Conservation (phyloP, 2,329 filamentous ascomycete species). For the Mariannaea sp. region DNA sequence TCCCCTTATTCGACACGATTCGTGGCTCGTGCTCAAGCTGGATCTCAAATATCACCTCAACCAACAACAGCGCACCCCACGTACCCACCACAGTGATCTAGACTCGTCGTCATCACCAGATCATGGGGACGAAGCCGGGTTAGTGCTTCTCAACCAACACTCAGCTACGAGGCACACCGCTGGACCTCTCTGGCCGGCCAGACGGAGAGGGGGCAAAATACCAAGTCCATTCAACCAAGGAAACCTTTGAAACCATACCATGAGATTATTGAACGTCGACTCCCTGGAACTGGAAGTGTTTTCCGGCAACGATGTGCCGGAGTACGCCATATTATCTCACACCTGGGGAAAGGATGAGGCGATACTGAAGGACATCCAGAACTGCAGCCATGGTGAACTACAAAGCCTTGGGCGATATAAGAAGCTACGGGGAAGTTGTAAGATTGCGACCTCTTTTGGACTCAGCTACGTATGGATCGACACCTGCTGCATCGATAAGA, state of each 20-base stretch:
- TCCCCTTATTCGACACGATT: not conserved
- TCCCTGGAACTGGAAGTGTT: constrained; percentile 31
- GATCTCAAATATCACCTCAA: not conserved
- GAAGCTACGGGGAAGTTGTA: constrained; percentile 32
- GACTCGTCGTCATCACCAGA: not conserved
- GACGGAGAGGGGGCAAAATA: no score
- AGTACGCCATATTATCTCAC: constrained; percentile 39
- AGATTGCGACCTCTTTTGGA: constrained; percentile 21
- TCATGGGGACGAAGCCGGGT: not conserved
- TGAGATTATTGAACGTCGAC: constrained; percentile 36
- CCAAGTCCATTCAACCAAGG: no score
- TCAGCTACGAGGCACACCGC: no score
- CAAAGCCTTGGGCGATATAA: constrained; percentile 13
- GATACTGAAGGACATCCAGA: constrained; percentile 26
- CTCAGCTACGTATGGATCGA: constrained; percentile 40
- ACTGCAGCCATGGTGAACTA: not conserved
- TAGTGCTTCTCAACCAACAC: constrained; percentile 2
- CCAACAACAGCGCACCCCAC: not conserved
- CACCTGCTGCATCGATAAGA: constrained; percentile 42
- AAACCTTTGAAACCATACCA: constrained; percentile 1
- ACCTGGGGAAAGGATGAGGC: constrained; percentile 35
- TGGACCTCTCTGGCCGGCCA: no score
- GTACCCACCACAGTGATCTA: constrained; percentile 6
- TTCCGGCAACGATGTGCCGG: constrained; percentile 19
- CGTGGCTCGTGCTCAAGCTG: not conserved